Conservation (phyloP, 768 basidiomycete species). For the Serendipita indica region DNA sequence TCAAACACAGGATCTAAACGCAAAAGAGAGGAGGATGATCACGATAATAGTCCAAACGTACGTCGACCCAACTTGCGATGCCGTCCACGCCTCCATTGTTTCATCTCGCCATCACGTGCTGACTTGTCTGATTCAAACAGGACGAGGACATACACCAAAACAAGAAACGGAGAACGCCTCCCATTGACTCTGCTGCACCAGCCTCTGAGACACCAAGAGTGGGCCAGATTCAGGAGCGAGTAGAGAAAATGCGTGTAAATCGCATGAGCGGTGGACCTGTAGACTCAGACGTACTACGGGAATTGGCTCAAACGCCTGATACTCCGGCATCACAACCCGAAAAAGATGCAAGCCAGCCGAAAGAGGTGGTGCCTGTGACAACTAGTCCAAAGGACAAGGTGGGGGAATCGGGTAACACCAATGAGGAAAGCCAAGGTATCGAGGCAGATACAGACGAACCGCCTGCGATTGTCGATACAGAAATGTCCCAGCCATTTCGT, state of each 20-base stretch:
- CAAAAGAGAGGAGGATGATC: neutral
- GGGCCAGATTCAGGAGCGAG: neutral
- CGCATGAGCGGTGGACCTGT: neutral
- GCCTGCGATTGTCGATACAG: neutral
- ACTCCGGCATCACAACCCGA: neutral
- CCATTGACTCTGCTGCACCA: neutral
- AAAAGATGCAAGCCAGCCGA: neutral
- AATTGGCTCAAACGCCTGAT: neutral
- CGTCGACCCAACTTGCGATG: neutral
- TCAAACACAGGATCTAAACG: conserved; percentile 1
- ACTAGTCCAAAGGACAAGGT: neutral
- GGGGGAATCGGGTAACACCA: neutral
- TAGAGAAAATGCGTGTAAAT: neutral
- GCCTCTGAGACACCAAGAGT: neutral
- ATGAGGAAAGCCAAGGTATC: neutral
- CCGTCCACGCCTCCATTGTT: neutral
- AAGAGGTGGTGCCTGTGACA: neutral
- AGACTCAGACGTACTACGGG: neutral
- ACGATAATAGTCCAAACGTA: neutral
- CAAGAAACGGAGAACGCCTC: conserved; percentile 1
- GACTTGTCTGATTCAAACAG: neutral
- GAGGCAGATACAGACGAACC: neutral
- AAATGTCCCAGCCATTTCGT: neutral
- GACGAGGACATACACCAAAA: neutral
- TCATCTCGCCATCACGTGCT: neutral